phyloP scores from a whole-genome alignment of 129 eudicot genomes.

The Escallonia rubra region DNA sequence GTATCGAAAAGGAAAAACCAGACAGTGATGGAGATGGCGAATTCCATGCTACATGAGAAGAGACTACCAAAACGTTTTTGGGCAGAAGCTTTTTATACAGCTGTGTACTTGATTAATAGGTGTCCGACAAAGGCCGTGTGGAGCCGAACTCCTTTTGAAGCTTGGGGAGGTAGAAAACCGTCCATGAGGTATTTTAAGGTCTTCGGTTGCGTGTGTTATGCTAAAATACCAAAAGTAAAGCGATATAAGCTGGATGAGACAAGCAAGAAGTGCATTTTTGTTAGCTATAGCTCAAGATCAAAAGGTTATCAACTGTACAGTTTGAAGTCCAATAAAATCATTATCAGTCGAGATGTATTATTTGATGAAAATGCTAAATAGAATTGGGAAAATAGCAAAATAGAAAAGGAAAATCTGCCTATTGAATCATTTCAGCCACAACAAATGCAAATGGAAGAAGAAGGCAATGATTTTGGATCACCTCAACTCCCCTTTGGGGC shows the following conservation, averaged over 20 bases:
- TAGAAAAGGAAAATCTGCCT: background rate
- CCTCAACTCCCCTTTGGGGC: background rate
- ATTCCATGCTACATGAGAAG: constrained; percentile 4
- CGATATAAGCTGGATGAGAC: constrained; percentile 1
- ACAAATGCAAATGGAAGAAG: background rate
- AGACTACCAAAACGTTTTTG: background rate
- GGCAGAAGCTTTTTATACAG: background rate
- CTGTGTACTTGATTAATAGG: constrained; percentile 3
- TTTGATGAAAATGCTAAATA: background rate
- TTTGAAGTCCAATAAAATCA: too few species aligned
- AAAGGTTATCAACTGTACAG: too few species aligned
- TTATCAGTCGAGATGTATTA: background rate
- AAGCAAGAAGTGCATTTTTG: background rate
- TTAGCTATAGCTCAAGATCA: constrained; percentile 3
- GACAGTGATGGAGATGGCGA: constrained; percentile 13
- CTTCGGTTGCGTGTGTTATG: constrained; percentile 6
- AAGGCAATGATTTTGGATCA: background rate
- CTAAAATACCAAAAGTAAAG: background rate
- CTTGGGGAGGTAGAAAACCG: constrained; percentile 10
- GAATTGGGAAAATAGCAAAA: background rate
- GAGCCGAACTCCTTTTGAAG: background rate
- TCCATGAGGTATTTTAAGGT: too few species aligned
- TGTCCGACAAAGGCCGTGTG: background rate
- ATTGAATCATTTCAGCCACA: background rate
- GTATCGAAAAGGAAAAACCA: background rate